Evolutionary conservation across 192 early-diverging fungal genomes (phyloP).

Genomic region (Umbelopsis isabellina): DNA sequence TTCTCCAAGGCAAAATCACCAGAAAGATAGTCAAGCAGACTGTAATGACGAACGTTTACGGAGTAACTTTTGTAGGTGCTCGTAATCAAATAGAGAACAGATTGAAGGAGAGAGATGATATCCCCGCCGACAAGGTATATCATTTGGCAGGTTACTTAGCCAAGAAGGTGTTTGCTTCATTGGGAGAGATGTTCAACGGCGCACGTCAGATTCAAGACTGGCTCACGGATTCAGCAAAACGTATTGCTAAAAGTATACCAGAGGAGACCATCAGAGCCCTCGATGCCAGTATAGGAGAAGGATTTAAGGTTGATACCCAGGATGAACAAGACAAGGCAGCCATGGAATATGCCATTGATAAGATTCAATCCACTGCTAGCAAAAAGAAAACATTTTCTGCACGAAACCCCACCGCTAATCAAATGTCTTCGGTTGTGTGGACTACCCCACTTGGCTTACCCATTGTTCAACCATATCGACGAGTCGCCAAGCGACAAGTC

Average conservation of each 20-base stretch:
- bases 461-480: constrained; percentile 97
- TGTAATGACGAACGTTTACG: constrained; percentile 99
- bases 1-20: constrained; percentile 71
- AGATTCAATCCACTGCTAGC: constrained; percentile 26
- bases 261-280: constrained; percentile 38
- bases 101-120: constrained; percentile 75
- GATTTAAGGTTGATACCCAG: constrained; percentile 20
- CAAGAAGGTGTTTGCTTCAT: constrained; percentile 77
- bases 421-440: constrained; percentile 94
- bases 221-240: constrained; percentile 84
- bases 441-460: constrained; percentile 94
- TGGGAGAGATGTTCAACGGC: constrained; percentile 89
- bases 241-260: constrained; percentile 82
- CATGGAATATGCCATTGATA: constrained; percentile 24
- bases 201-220: constrained; percentile 92
- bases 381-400: constrained; percentile 37
- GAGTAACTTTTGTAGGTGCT: constrained; percentile 96
- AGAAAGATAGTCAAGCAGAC: constrained; percentile 99
- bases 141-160: constrained; percentile 76
- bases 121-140: constrained; percentile 68
- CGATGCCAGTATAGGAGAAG: constrained; percentile 16
- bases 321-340: constrained; percentile 26
- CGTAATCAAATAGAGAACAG: constrained; percentile 83
- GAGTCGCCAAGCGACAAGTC: constrained; percentile 61
- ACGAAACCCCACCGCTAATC: constrained; percentile 50